Percentiles rank a stretch among this genome's conserved stretches.
These are phyloP conservation scores for Fusarium sp. DNA, from an alignment of 2,329 filamentous ascomycete species.

Conservation along the genomic window DNA sequence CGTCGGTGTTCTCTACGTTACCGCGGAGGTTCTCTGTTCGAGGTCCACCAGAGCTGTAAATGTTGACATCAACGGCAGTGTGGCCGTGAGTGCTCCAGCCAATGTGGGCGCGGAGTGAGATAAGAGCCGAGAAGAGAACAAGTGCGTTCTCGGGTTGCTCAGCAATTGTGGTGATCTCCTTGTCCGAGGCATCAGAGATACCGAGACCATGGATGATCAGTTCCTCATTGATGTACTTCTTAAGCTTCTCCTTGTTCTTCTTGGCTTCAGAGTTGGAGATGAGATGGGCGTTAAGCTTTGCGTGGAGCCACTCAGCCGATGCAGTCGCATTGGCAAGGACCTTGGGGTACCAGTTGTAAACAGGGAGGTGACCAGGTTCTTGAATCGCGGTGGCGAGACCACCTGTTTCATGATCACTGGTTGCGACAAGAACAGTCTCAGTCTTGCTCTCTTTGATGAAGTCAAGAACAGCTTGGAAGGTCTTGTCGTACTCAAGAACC, in stretches of 20 bases:
- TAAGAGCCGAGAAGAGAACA: slow-evolving; percentile 80
- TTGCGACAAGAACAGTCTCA: slow-evolving; percentile 85
- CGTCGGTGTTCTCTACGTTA: slow-evolving; percentile 95
- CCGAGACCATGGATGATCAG: slow-evolving; percentile 80
- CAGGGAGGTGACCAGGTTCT: slow-evolving; percentile 63
- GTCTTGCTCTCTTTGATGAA: slow-evolving; percentile 81
- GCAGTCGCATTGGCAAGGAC: slow-evolving; percentile 82
- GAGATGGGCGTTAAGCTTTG: slow-evolving; percentile 72
- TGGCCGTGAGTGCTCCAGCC: slow-evolving; percentile 97
- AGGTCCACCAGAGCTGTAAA: slow-evolving; percentile 83
- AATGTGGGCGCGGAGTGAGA: slow-evolving; percentile 87
- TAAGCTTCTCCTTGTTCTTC: slow-evolving; percentile 57
- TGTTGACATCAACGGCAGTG: slow-evolving; percentile 93
- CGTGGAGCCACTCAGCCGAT: slow-evolving; percentile 77
- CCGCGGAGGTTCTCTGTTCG: slow-evolving; percentile 75
- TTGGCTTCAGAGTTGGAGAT: slow-evolving; percentile 50
- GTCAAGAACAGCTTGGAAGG: slow-evolving; percentile 85
- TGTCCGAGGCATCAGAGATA: slow-evolving; percentile 76
- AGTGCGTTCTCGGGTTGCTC: slow-evolving; percentile 66
- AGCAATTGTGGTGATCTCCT: slow-evolving; percentile 77
- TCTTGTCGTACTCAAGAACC: slow-evolving; percentile 92
- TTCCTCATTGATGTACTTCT: slow-evolving; percentile 74
- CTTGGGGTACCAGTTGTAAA: slow-evolving; percentile 83
- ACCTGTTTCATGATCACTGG: slow-evolving; percentile 96
- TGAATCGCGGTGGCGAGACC: slow-evolving; percentile 85